Evolutionary conservation across 352 stramenopile species (phyloP).

Genomic region (Pythium vanterpoolii): DNA sequence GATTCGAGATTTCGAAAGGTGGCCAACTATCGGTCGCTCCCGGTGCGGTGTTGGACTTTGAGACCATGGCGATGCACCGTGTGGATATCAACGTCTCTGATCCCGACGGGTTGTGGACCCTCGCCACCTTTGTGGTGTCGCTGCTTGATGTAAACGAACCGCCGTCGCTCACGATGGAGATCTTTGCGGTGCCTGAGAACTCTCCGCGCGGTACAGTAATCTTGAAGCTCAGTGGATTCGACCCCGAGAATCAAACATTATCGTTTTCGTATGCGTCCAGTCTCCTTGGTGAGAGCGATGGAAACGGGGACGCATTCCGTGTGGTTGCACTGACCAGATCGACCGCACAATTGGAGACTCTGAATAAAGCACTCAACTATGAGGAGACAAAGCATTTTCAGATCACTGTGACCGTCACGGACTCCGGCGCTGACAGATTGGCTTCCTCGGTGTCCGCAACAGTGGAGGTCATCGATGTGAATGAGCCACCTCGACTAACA

Average conservation of each 20-base stretch:
- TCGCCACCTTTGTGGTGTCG: slow-evolving; percentile 17
- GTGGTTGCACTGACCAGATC: slow-evolving; percentile 32
- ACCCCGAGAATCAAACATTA: slow-evolving; percentile 54
- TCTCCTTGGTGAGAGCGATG: slow-evolving; percentile 9
- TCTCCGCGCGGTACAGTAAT: slow-evolving; percentile 37
- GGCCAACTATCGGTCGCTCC: slow-evolving; percentile 14
- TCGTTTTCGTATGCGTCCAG: slow-evolving; percentile 31
- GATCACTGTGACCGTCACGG: slow-evolving; percentile 35
- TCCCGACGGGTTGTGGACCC: slow-evolving; percentile 13
- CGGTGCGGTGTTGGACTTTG: slow-evolving; percentile 19
- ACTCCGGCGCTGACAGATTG: slow-evolving; percentile 27
- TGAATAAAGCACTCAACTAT: slow-evolving; percentile 34
- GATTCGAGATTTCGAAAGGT: slow-evolving; percentile 5
- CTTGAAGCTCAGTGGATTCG: slow-evolving; percentile 30
- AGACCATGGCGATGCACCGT: slow-evolving; percentile 13
- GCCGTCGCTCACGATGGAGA: slow-evolving; percentile 20
- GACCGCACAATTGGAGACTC: slow-evolving; percentile 42
- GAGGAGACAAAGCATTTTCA: slow-evolving; percentile 35
- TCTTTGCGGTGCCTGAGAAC: slow-evolving; percentile 37
- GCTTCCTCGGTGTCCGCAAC: slow-evolving; percentile 10
- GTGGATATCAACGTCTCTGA: slow-evolving; percentile 27
- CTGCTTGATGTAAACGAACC: slow-evolving; percentile 35
- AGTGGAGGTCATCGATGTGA: slow-evolving; percentile 26
- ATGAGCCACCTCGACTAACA: slow-evolving; percentile 25
- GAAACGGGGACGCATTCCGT: slow-evolving; percentile 32